A percentile compares a stretch with the other conserved stretches of the same genome.
phyloP scores from a whole-genome alignment of 192 early-diverging fungal genomes.

The Coemansia sp. region DNA sequence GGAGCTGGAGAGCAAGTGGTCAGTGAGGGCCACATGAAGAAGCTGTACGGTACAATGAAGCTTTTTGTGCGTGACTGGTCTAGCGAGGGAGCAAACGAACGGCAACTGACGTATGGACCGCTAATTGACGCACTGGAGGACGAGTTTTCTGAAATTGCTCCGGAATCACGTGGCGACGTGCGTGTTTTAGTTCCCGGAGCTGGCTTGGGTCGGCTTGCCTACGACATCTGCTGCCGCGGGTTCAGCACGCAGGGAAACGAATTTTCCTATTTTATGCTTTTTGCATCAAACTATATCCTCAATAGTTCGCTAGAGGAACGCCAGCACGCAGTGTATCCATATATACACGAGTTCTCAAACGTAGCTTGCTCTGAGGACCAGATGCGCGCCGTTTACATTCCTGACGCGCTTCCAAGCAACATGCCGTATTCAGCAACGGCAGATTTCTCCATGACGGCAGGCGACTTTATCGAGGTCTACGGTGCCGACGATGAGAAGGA shows the following conservation, averaged over 20 bases:
- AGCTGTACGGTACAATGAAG: constrained; percentile 82
- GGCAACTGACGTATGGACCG: constrained; percentile 77
- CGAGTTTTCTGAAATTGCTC: constrained; percentile 45
- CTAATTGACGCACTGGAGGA: constrained; percentile 71
- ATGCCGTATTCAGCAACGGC: constrained; percentile 47
- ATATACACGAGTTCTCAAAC: constrained; percentile 92
- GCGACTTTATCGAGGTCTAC: constrained; percentile 96
- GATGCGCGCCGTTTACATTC: constrained; percentile 68
- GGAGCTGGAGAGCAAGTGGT: constrained; percentile 40
- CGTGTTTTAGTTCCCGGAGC: constrained; percentile 92
- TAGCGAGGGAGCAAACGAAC: constrained; percentile 75
- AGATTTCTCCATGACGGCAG: constrained; percentile 95
- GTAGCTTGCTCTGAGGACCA: constrained; percentile 60
- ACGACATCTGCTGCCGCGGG: constrained; percentile 80
- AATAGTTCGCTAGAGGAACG: constrained; percentile 66
- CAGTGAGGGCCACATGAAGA: constrained; percentile 82
- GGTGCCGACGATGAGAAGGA: constrained; percentile 59
- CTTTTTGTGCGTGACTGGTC: constrained; percentile 98
- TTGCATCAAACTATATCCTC: constrained; percentile 92
- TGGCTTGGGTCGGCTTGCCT: constrained; percentile 91
- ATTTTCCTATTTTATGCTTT: constrained; percentile 96
- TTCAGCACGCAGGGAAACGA: constrained; percentile 89
- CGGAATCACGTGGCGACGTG: constrained; percentile 56
- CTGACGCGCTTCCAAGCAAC: constrained; percentile 75
- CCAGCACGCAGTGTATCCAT: constrained; percentile 83